A percentile compares a stretch with the other conserved stretches of the same genome.
Evolutionary conservation across 2,329 filamentous ascomycete species (phyloP).

Genomic region (Stachybotrys elegans): DNA sequence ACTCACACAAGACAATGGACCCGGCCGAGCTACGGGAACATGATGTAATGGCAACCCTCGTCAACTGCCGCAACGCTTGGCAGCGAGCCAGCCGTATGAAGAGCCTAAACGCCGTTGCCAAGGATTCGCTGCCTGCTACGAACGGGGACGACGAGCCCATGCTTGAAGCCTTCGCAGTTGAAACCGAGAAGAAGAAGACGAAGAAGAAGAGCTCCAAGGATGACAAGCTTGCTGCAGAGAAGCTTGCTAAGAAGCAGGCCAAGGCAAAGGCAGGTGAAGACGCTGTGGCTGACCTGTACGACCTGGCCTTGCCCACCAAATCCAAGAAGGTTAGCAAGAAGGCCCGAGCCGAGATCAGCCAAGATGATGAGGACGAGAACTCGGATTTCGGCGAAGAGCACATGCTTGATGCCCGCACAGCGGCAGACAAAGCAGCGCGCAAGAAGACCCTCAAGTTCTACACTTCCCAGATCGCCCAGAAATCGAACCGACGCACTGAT

Average conservation of each 20-base stretch:
- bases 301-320: slow-evolving; percentile 48
- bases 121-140: slow-evolving; percentile 18
- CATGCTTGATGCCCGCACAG: slow-evolving; percentile 67
- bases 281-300: slow-evolving; percentile 63
- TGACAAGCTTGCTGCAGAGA: slow-evolving; percentile 27
- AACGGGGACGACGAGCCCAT: slow-evolving; percentile 19
- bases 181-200: slow-evolving; percentile 23
- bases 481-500: slow-evolving; percentile 76
- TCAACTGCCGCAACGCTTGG: slow-evolving; percentile 81
- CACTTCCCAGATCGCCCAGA: slow-evolving; percentile 94
- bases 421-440: slow-evolving; percentile 79
- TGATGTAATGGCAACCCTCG: slow-evolving; percentile 79
- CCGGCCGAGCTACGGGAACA: slow-evolving; percentile 83
- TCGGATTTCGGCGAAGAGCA: slow-evolving; percentile 95
- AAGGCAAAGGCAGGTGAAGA: slow-evolving; percentile 62
- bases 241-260: slow-evolving; percentile 37
- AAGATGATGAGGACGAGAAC: slow-evolving; percentile 55
- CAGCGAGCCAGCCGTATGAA: slow-evolving; percentile 64
- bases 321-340: slow-evolving; percentile 39
- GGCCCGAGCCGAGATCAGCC: slow-evolving; percentile 27
- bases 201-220: slow-evolving; percentile 26
- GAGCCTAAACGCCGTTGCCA: slow-evolving; percentile 34
- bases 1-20: slow-evolving; percentile 55
- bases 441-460: slow-evolving; percentile 96
- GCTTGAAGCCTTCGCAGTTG: slow-evolving; percentile 13